Evolutionary conservation across 805 yeast species (phyloP), one percentile per base, ranked within the genome.

Genomic region (Hagleromyces aurorensis): DNA sequence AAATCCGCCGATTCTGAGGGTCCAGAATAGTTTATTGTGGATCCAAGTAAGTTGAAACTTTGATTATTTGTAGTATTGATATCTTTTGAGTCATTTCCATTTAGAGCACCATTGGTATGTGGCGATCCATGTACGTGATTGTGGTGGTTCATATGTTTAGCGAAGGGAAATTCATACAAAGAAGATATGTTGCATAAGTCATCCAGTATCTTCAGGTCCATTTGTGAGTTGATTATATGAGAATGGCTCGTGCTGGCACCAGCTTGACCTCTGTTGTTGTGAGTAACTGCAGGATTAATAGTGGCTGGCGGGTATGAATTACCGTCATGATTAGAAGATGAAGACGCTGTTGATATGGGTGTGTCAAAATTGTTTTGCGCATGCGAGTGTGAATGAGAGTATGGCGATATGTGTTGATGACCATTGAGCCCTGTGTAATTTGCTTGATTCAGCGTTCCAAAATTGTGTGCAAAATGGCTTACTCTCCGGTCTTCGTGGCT

Each of bases 141-240:
- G 11, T 34, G 38, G 24, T 50, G 57, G 20, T 45, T 48, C 41
- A 46, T 46, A 23, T 54, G 57, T 22, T 48, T 48, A 8, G 55
- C 50, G 21, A 55, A 39, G 1, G 60, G 60, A 11, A 48, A 42
- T 18, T 56, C 59, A 32, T 56, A 57, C 27, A 57, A 34, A 6
- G 52, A 48, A 4, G 59, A 52, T 6, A 57, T 56, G 28, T 46
- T 48, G 23, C 56, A 44, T 20, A 57, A 33, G 36, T 56, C 61
- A 20, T 54, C 46, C 19, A 57, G 20, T 1, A 55, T 46, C 30
- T 48, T 45, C 38, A 52, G 22, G 32, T 55, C 60, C 19, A 40
- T 33, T 14, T 43, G 41, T 10, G 55, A 40, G 29, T 48, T 46
- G 2, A 43, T 36, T 4, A 43, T 25, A 25, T 52, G 55, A 18